Conservation (phyloP, 345 rosid genomes). For the Arabis alpina region DNA sequence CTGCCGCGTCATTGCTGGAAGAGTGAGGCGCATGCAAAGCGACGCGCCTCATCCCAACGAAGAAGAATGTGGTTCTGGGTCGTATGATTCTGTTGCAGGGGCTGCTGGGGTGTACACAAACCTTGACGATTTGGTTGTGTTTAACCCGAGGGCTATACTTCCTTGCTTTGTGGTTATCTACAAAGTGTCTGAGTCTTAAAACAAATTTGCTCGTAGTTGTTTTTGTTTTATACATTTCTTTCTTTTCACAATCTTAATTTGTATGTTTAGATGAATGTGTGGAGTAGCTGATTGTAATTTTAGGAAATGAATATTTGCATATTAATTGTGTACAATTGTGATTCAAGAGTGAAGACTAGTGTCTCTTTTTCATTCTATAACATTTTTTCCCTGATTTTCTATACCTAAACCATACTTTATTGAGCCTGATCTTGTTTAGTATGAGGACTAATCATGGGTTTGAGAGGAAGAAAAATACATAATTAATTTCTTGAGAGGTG, state of each 20-base stretch:
- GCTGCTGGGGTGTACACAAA: slow-evolving; percentile 60
- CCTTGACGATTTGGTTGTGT: slow-evolving; percentile 71
- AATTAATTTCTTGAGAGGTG: no score
- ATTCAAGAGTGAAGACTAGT: no score
- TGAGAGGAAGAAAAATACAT: no score
- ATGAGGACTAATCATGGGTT: no score
- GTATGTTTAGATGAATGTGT: slow-evolving; percentile 17
- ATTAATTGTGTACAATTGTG: no score
- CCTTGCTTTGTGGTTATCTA: slow-evolving; percentile 87
- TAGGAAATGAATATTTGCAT: no score
- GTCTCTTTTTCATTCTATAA: no score
- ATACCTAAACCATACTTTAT: no score
- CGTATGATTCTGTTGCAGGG: slow-evolving; percentile 74
- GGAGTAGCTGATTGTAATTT: not conserved
- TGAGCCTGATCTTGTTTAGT: no score
- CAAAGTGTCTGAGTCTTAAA: slow-evolving; percentile 39
- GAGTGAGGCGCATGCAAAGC: slow-evolving; percentile 55
- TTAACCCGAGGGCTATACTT: slow-evolving; percentile 73
- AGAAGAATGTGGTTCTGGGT: slow-evolving; percentile 43
- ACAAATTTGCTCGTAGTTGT: not conserved
- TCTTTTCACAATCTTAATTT: slow-evolving; percentile 8
- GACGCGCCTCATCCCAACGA: slow-evolving; percentile 44
- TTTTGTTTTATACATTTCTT: no score
- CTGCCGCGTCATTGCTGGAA: slow-evolving; percentile 84
- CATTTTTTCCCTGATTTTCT: no score